Base-by-base conservation (phyloP, 202 grass and related monocot genomes). In the Elaeis oleifera region DNA sequence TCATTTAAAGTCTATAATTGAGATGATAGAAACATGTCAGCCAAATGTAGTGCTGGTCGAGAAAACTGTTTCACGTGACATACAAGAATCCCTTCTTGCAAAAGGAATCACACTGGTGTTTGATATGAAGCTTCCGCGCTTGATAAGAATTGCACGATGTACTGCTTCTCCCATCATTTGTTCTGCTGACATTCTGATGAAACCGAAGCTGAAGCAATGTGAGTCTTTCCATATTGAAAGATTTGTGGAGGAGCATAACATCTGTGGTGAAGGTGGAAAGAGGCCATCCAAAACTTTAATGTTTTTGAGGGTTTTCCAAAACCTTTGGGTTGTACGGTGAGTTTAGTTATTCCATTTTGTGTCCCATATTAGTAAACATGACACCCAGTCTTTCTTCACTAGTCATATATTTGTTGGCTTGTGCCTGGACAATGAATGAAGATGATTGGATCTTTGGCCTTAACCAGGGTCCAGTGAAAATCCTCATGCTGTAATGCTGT, bases 31-130 rank as follows among this genome's bases (percentile, higher is more conserved):
- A 63, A 79, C 64, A 71, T 87, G 88, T 73, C 82, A 73, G 17
- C 95, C 95, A 50, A 83, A 99, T 82, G 85, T 99, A 63, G 83
- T 99, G 65, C 66, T 99, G 75, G 95, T 99, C 22, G 95, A 99
- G 80, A 99, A 99, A 84, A 94, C 80, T 22, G 89, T 99, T 85
- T 87, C 95, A 59, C 71, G 95, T 58, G 72, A 94, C 63, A 84
- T 94, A 61, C 95, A 90, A 67, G 95, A 99, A 57, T 53, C 86
- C 67, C 75, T 99, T 56, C 49, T 94, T 49, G 85, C 77, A 77
- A 77, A 83, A 78, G 83, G 80, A 25, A 81, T 84, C 50, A 81
- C 95, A 0, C 70, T 99, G 55, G 79, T 90, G 70, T 73, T 92
- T 55, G 95, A 99, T 81, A 87, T 99, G 95, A 99, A 94, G 78